Base-by-base conservation (phyloP, 768 basidiomycete genomes). In the Rhodotorula diobovata region DNA sequence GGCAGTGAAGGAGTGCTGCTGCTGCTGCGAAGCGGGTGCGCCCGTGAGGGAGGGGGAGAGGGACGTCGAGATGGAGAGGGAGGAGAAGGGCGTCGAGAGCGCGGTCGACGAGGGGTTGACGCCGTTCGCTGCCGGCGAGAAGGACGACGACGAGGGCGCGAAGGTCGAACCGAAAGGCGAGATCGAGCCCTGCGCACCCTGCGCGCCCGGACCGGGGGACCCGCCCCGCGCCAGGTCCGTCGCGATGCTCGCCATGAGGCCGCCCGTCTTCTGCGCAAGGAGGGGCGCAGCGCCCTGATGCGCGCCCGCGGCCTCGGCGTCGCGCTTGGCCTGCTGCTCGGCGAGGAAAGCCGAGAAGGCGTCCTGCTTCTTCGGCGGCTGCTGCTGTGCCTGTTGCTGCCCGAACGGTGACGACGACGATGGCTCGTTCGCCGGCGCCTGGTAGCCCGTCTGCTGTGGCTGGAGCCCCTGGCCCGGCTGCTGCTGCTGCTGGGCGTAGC, bases 231-330 rank as follows among this genome's bases (percentile, higher is more conserved):
- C 67, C n/a, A 77, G 72, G 51, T 76, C 77, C 30, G 57, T 67
- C 15, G 75, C 77, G 55, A 76, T 55, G 63, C 63, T 76, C 18
- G 68, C 72, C 32, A 76, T 65, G 2, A 71, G 28, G 1, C 75
- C 66, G 32, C 76, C 76, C 20, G 74, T 77, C 56, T 74, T 72
- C 37, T 66, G 61, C 32, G 74, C 58, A 75, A 75, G 79, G 77
- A 30, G 79, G 53, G 43, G 76, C 45, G 46, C 80, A 77, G 63
- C 77, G 53, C 21, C 46, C 20, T 15, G 43, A 7, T 34, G 16
- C 32, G 45, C 55, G 23, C 74, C 57, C n/a, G 75, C 68, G 18
- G 70, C 45, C 25, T 50, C 48, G 23, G 48, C 48, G 34, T 62
- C 39, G 30, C 62, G 62, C 65, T 51, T 39, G 25, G 58, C 63